Percentiles rank a stretch among this genome's conserved stretches.
phyloP scores from a whole-genome alignment of 1,284 basidiomycete genomes.

The Phlebopus sp. region DNA sequence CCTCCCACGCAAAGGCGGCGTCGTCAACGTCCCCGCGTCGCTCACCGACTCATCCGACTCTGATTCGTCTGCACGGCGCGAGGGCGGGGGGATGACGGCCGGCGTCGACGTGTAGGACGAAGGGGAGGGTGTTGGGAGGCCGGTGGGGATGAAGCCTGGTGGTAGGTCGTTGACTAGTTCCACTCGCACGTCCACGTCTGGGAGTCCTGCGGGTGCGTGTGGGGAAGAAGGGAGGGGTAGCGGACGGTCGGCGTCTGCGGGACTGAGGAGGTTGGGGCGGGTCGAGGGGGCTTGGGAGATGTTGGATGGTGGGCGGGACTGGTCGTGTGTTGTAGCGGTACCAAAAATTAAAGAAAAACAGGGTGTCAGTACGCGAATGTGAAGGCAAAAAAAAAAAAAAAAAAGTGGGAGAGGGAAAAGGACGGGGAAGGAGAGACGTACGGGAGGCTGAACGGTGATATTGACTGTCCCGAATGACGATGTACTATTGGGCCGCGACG shows the following conservation, averaged over 20 bases:
- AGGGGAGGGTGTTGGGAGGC: no score
- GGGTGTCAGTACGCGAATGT: no score
- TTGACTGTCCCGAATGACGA: constrained; percentile 33
- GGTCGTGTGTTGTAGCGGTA: no score
- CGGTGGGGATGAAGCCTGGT: constrained; percentile 28
- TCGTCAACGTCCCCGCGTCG: constrained; percentile 28
- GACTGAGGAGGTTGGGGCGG: constrained; percentile 28
- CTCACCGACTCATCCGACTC: constrained; percentile 21
- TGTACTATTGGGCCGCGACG: constrained; percentile 24
- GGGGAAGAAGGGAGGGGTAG: constrained; percentile 25
- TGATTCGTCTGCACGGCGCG: constrained; percentile 10
- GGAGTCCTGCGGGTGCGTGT: constrained; percentile 2
- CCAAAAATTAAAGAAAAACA: no score
- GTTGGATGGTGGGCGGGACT: constrained; percentile 33
- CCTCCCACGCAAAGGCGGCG: constrained; percentile 25
- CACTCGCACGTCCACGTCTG: no score
- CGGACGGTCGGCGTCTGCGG: constrained; percentile 32
- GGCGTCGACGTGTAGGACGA: no score
- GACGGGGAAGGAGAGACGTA: constrained; percentile 16
- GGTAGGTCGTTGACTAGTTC: constrained; percentile 23
- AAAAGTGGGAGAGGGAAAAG: no score
- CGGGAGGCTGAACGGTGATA: constrained; percentile 33
- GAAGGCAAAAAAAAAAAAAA: no score
- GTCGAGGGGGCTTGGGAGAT: constrained; percentile 22
- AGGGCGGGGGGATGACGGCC: constrained; percentile 30